These are phyloP conservation scores for Penicillium psychrofluorescens DNA, from an alignment of 495 filamentous ascomycete genomes.

Conservation along the genomic window DNA sequence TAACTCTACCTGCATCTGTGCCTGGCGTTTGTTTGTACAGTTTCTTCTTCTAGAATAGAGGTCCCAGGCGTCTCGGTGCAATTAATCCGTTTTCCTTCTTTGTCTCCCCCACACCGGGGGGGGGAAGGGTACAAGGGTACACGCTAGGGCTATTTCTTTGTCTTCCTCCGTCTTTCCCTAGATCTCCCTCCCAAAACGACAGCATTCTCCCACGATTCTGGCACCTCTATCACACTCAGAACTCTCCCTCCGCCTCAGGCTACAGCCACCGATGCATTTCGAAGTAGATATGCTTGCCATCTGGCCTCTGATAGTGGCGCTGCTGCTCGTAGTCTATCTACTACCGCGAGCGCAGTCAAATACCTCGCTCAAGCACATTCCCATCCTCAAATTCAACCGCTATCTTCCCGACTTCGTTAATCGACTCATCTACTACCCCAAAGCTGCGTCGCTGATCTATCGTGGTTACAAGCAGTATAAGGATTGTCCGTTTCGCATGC, in stretches of 20 bases:
- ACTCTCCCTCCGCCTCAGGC: no score
- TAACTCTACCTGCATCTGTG: conserved; percentile 36
- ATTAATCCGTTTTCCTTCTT: no score
- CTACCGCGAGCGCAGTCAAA: conserved; percentile 2
- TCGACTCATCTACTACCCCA: conserved; percentile 18
- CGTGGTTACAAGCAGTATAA: conserved; percentile 25
- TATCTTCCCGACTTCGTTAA: conserved; percentile 22
- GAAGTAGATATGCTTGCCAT: not conserved
- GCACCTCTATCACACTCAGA: no score
- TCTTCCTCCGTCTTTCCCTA: no score
- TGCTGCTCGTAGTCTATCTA: conserved; percentile 3
- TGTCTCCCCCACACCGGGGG: no score
- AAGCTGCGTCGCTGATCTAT: conserved; percentile 14
- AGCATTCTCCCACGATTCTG: no score
- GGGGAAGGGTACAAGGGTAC: no score
- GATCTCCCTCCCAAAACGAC: no score
- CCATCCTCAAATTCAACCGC: conserved; percentile 14
- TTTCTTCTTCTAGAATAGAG: conserved; percentile 10
- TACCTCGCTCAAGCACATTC: conserved; percentile 9
- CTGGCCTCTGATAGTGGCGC: conserved; percentile 7
- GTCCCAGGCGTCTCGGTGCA: not conserved
- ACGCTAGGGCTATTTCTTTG: no score
- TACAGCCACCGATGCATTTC: not conserved
- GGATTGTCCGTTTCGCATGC: conserved; percentile 20
- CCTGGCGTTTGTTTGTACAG: conserved; percentile 32